Evolutionary conservation across 1,139 yeast genomes (phyloP), one percentile per base, ranked within the genome.

Genomic region (Groenewaldozyma sp.): DNA sequence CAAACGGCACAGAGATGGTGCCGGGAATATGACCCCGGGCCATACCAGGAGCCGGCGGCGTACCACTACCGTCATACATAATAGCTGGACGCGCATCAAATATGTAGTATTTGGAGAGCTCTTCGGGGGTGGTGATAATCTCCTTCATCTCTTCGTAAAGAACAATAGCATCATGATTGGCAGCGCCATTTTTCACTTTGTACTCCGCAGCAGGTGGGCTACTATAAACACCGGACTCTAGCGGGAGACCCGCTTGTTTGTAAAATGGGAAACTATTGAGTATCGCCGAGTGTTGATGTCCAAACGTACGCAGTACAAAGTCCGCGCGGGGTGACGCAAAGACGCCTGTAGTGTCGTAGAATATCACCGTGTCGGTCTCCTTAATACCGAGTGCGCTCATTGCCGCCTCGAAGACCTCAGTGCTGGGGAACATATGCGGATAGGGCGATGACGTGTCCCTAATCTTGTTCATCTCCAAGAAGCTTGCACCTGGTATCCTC

Each of bases 321-420:
- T 88, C 88, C 21, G 82, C 93, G 47, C 98, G 70, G 26, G 97
- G 95, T 3, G 88, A 76, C 31, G 94, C 79, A 60, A 88, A 86
- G 46, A 82, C 76, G 1, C 95, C 95, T 33, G 73, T 71, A 48
- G 78, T 76, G 59, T 91, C 98, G 58, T 91, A 91, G 7, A 91
- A 76, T 13, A 91, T 79, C 37, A 91, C 57, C 14, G 67, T 63
- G 48, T 87, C 93, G 36, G 60, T 36, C 60, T 62, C 22, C 51
- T 52, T 18, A 58, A 54, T 10, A 57, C 79, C 58, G 59, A 57
- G 60, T 11, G 32, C 24, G 16, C 46, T 40, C 58, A 83, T 69
- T 1, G 72, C 69, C 3, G 53, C 38, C 40, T 73, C 72, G 60
- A 86, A 87, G 3, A 67, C 68, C 2, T 60, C 62, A 32, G 65